Evolutionary conservation across 2,329 filamentous ascomycete genomes (phyloP).

Genomic region (Monilinia fructigena): DNA sequence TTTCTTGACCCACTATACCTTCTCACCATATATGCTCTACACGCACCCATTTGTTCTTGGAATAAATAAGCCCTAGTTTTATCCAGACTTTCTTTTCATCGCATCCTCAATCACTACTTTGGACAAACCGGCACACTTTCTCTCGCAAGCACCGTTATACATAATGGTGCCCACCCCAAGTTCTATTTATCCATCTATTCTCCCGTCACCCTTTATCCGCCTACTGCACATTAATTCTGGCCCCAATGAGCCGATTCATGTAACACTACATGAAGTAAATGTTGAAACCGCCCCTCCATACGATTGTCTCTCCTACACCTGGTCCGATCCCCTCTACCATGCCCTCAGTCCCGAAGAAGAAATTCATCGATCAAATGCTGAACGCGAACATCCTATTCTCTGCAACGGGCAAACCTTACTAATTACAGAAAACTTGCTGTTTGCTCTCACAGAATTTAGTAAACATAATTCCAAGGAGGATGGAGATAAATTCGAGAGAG

Average conservation of each 20-base stretch:
- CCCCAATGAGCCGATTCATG: conserved; percentile 3
- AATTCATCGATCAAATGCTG: not conserved
- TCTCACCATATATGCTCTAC: not conserved
- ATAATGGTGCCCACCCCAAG: not conserved
- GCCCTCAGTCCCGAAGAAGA: conserved; percentile 9
- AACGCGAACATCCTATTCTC: conserved; percentile 4
- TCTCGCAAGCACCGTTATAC: not conserved
- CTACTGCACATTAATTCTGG: conserved; percentile 13
- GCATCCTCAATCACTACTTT: no score
- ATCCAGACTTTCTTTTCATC: not conserved
- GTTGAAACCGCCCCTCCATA: conserved; percentile 4
- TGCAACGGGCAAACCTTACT: not conserved
- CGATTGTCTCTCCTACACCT: conserved; percentile 24
- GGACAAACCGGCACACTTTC: not conserved
- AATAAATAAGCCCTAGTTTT: not conserved
- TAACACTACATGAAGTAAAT: conserved; percentile 10
- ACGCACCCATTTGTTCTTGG: not conserved
- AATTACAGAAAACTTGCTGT: conserved; percentile 6
- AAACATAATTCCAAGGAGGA: not conserved
- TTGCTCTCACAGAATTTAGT: conserved; percentile 6
- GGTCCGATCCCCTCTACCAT: conserved; percentile 23
- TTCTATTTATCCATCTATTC: not conserved
- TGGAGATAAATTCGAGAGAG: not conserved
- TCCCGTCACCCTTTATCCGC: conserved; percentile 9
- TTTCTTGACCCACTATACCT: no score